phyloP scores from a whole-genome alignment of 495 filamentous ascomycete genomes.

The Penicillium riverlandense region DNA sequence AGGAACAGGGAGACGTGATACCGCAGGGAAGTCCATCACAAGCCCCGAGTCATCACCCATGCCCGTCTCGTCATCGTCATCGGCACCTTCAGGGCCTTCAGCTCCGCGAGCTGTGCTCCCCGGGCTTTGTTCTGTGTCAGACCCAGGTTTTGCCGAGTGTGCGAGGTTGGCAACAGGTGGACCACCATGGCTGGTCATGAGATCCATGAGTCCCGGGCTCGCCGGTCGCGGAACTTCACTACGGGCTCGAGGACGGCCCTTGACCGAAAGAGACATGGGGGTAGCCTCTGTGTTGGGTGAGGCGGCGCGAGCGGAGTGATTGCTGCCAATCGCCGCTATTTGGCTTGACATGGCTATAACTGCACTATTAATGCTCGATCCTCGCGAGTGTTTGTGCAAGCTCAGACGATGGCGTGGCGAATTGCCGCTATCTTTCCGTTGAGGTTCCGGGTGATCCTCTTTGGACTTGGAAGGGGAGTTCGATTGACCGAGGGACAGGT shows the following conservation, averaged over 20 bases:
- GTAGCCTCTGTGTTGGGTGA: slow-evolving; percentile 44
- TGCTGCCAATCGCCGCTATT: slow-evolving; percentile 57
- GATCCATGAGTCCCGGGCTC: slow-evolving; percentile 31
- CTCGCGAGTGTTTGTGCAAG: slow-evolving; percentile 48
- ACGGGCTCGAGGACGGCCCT: slow-evolving; percentile 61
- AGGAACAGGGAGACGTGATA: slow-evolving; percentile 52
- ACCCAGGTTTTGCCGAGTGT: slow-evolving; percentile 21
- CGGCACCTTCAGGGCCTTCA: slow-evolving; percentile 19
- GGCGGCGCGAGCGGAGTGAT: slow-evolving; percentile 42
- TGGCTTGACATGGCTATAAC: slow-evolving; percentile 55
- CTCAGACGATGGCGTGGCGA: slow-evolving; percentile 48
- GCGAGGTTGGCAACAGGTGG: slow-evolving; percentile 39
- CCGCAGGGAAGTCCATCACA: slow-evolving; percentile 41
- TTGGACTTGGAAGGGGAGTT: slow-evolving; percentile 21
- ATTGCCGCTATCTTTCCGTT: slow-evolving; percentile 40
- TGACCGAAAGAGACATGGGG: slow-evolving; percentile 44
- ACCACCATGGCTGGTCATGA: slow-evolving; percentile 43
- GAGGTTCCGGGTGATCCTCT: slow-evolving; percentile 21
- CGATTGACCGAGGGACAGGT: slow-evolving; percentile 23
- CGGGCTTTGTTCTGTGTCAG: slow-evolving; percentile 2
- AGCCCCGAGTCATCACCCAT: slow-evolving; percentile 33
- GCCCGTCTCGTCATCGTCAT: slow-evolving; percentile 44
- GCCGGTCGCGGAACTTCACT: slow-evolving; percentile 59
- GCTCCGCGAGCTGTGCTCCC: not conserved
- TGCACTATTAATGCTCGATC: slow-evolving; percentile 57